Evolutionary conservation across 2,329 filamentous ascomycete genomes (phyloP).

Genomic region (Ilyonectria mors-panacis): DNA sequence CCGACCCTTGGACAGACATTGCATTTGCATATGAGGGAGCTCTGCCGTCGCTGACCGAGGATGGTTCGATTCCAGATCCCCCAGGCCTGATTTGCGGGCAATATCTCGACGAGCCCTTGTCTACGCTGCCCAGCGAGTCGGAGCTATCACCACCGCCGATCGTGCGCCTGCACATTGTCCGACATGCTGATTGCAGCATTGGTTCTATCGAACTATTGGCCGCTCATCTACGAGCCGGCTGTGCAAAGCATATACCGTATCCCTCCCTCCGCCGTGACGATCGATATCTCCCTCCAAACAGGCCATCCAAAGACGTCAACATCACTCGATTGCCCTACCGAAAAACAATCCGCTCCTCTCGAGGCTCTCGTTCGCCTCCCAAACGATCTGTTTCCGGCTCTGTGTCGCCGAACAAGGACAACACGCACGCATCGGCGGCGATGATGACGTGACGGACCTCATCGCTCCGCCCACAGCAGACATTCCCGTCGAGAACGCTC

Average conservation of each 20-base stretch:
- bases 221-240: not conserved
- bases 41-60: too few relatives aligned
- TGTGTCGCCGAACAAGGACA: constrained; percentile 3
- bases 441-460: too few relatives aligned
- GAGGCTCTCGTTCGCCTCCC: constrained; percentile 14
- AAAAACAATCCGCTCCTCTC: not conserved
- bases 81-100: not conserved
- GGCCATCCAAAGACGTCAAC: not conserved
- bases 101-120: not conserved
- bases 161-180: not conserved
- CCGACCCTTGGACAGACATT: not conserved
- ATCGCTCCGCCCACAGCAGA: too few relatives aligned
- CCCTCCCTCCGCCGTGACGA: not conserved
- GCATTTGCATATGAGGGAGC: constrained; percentile 1
- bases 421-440: too few relatives aligned
- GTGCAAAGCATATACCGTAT: constrained; percentile 7
- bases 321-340: not conserved
- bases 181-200: not conserved
- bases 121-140: not conserved
- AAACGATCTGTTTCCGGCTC: too few relatives aligned
- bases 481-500: too few relatives aligned
- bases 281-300: not conserved
- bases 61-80: too few relatives aligned
- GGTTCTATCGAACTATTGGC: not conserved
- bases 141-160: not conserved